phyloP scores from a whole-genome alignment of 345 rosid genomes.

The Camelina hispida region DNA sequence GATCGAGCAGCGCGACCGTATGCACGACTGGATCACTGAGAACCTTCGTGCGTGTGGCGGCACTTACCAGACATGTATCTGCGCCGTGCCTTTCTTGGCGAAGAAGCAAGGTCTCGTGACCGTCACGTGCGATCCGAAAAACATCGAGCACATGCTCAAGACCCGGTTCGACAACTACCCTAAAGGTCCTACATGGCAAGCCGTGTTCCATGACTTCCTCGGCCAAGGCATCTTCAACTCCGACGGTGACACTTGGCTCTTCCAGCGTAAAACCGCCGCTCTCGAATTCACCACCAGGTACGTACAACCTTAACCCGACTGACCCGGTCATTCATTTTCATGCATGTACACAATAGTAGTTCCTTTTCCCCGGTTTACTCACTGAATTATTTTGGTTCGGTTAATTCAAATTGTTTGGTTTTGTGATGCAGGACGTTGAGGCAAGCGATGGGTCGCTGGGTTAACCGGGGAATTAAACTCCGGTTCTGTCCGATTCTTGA shows the following conservation, averaged over 20 bases:
- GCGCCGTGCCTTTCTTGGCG: slow-evolving; percentile 83
- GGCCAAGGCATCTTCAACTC: slow-evolving; percentile 94
- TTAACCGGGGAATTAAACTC: slow-evolving; percentile 72
- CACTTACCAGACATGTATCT: slow-evolving; percentile 96
- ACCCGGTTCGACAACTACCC: slow-evolving; percentile 91
- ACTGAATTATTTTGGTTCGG: background rate
- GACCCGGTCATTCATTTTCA: background rate
- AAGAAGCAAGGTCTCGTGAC: slow-evolving; percentile 93
- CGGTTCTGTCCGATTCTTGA: slow-evolving; percentile 78
- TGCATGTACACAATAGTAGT: background rate
- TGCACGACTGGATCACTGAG: slow-evolving; percentile 99
- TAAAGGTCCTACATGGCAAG: slow-evolving; percentile 98
- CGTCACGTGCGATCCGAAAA: slow-evolving; percentile 92
- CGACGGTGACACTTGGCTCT: slow-evolving; percentile 91
- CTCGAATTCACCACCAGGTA: slow-evolving; percentile 94
- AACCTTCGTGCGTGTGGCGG: slow-evolving; percentile 92
- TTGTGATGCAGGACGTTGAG: slow-evolving; percentile 70
- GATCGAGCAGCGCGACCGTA: slow-evolving; percentile 81
- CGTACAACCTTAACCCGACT: slow-evolving; percentile 16
- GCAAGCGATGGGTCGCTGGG: slow-evolving; percentile 98
- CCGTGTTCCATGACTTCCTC: slow-evolving; percentile 89
- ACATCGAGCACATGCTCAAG: slow-evolving; percentile 86
- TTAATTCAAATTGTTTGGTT: slow-evolving; percentile 11
- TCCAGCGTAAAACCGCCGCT: slow-evolving; percentile 94
- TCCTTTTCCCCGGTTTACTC: background rate